Evolutionary conservation across 2,329 filamentous ascomycete genomes (phyloP), one percentile per base, ranked within the genome.

Genomic region (Chaetomium sp.): DNA sequence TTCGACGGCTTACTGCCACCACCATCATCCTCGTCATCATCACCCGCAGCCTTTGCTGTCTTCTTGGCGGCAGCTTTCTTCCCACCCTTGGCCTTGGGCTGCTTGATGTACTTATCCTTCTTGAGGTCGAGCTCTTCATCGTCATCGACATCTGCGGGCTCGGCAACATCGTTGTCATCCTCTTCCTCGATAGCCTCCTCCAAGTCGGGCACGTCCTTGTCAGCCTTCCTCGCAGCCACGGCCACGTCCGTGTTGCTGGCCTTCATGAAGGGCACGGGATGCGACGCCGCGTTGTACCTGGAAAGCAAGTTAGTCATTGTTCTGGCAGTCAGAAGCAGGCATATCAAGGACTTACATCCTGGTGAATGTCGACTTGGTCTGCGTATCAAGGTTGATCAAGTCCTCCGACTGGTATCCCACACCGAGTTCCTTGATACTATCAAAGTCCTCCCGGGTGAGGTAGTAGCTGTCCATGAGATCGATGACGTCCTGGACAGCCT

Each of bases 391-490:
- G 66, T 88, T 90, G 70, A 96, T 83, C 1, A 80, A 81, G 21
- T 89, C 88, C 77, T 93, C 87, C 67, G 89, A 84, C 83, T 96
- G 93, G 1, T 88, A 86, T 4, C 94, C 95, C 16, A 99, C 86
- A 7, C 93, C 94, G 27, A 99, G 85, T 78, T 99, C 95, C 75
- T 93, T 83, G 72, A 99, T 92, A 10, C 89, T 90, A 74, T 99
- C 95, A 76, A 94, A 96, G 75, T 99, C 95, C 27, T 99, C 95
- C 67, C 90, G 90, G 0, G 95, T 98, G 64, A 99, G 82, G 77
- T 90, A 99, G 78, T 99, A 99, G 74, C 90, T 93, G 74, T 99
- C 95, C 95, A 99, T 98, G 61, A 97, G 83, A 61, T 95, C 87
- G 73, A 99, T 99, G 61, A 97, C 89, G 1, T 91, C 89, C 1